Percentiles rank a stretch among this genome's conserved stretches.
These are phyloP conservation scores for Tagetes patula DNA, from an alignment of 129 eudicot genomes.

Conservation along the genomic window DNA sequence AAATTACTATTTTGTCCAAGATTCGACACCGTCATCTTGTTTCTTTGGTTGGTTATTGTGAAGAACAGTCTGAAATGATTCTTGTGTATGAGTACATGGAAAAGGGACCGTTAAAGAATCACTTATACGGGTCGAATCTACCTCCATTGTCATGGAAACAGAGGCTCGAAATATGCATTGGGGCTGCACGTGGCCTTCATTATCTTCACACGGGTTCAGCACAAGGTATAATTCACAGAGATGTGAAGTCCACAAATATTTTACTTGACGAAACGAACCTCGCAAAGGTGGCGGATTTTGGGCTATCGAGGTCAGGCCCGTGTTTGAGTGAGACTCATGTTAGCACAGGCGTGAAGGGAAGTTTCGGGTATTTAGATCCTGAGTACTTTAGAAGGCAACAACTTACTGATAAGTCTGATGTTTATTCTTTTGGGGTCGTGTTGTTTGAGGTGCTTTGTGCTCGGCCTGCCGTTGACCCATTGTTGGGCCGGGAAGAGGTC, in stretches of 20 bases:
- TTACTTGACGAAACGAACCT: constrained; percentile 59
- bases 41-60: constrained; percentile 82
- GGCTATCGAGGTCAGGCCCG: constrained; percentile 78
- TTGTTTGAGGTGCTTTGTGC: no score
- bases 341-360: constrained; percentile 82
- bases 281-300: constrained; percentile 84
- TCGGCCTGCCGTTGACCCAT: no score
- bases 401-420: constrained; percentile 36
- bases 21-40: constrained; percentile 89
- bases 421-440: no score
- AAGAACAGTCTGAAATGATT: constrained; percentile 89
- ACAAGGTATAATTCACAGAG: constrained; percentile 80
- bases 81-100: constrained; percentile 92
- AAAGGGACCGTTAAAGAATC: constrained; percentile 69
- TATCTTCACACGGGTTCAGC: constrained; percentile 40
- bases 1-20: constrained; percentile 70
- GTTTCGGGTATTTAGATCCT: constrained; percentile 79
- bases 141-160: constrained; percentile 43
- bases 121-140: constrained; percentile 61
- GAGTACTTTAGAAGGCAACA: constrained; percentile 78
- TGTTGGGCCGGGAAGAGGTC: constrained; percentile 46
- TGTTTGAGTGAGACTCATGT: constrained; percentile 77
- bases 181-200: no score
- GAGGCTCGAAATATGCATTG: no score
- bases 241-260: constrained; percentile 76